phyloP scores from a whole-genome alignment of 139 green algal genomes.

The Zygnema cylindricum region DNA sequence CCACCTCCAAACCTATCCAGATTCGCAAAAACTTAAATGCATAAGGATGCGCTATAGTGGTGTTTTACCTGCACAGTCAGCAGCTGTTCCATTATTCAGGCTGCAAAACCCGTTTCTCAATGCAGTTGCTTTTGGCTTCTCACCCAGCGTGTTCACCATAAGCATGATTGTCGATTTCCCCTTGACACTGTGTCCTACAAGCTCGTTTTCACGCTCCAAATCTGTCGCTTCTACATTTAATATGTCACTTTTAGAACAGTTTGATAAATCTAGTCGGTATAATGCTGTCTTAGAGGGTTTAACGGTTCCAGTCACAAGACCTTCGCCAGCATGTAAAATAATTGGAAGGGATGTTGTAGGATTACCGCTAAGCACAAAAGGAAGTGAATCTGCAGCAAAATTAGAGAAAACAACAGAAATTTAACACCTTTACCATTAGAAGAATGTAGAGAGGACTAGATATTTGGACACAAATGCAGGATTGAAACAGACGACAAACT shows the following conservation, averaged over 20 bases:
- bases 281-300: background rate
- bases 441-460: no score
- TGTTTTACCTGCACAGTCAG: background rate
- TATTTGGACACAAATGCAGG: no score
- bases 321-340: background rate
- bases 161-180: background rate
- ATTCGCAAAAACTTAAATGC: background rate
- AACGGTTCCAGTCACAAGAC: background rate
- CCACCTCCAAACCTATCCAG: background rate
- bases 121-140: background rate
- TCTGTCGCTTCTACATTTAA: background rate
- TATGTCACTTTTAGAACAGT: background rate
- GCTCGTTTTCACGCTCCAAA: background rate
- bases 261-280: background rate
- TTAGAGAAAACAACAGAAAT: no score
- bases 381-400: no score
- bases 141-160: background rate
- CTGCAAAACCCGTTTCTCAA: background rate
- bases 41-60: no score
- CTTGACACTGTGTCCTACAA: background rate
- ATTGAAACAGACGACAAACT: no score
- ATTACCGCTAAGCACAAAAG: no score
- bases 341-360: no score
- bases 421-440: no score
- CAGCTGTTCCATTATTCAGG: background rate